Evolutionary conservation across 2,329 filamentous ascomycete species (phyloP), one percentile per base, ranked within the genome.

Genomic region (Calycina marina): DNA sequence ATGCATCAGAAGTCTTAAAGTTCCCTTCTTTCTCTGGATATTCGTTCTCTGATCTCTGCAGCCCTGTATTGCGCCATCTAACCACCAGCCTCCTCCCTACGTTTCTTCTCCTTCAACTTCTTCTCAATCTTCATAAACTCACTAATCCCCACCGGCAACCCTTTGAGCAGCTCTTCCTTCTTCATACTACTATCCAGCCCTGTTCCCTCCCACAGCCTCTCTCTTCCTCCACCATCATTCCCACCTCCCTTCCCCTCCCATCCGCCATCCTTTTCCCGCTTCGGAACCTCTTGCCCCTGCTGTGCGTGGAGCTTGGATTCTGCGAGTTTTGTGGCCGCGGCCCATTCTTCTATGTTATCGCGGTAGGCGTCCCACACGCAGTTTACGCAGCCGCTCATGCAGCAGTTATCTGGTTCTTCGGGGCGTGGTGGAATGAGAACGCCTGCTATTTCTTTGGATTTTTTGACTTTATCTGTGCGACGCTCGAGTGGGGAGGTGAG

Each of bases 61-160:
- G 25, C 14, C 12, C 14, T 12, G 5, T 12, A 26, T 26, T 14
- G 5, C 12, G 12, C 25, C 18, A 14, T 22, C 28, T 22, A 37
- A 15, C 41, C 38, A 31, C 18, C 31, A 2, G 41, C 42, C 4
- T 65, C 61, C 34, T 74, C 71, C 31, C 62, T 58, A 47, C 59
- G 55, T 52, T 86, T 81, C 55, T 72, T 78, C 55, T 81, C 66
- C 56, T 83, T 88, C 39, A 98, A 56, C 54, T 65, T 77, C 67
- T 96, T 96, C 62, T 98, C 90, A 38, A 78, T 85, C 62, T 79
- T 84, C 88, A 98, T 96, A 50, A 98, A 98, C 55, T 93, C 88
- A 40, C 83, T 66, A 43, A 98, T 94, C 0, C 88, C 90, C 6
- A 96, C 81, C 0, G 90, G 88, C 32, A 98, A 75, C 43, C 72